Evolutionary conservation across 345 rosid genomes (phyloP), one percentile per base, ranked within the genome.

Genomic region (Mallotus nudiflorus): DNA sequence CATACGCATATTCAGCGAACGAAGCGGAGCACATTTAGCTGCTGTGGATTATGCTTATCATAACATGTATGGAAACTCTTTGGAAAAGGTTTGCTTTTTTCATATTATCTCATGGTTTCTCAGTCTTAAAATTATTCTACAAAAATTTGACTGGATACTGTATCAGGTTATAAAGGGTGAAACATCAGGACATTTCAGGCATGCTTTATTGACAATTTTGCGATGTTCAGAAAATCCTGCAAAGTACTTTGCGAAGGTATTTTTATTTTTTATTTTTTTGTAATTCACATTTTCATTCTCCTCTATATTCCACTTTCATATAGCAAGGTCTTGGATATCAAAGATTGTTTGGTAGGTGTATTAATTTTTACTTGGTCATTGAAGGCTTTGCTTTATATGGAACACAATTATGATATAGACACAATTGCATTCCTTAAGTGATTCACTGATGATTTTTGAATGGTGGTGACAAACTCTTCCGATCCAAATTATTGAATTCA

Each of bases 11-110:
- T 89, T 87, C 64, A 74, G 85, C 9, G 84, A 77, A 78, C 83
- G 90, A 66, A 89, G 92, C 72, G 73, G 82, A 50, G 86, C 89
- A 25, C 95, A 89, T 56, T 70, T 89, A 76, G 89, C 82, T 61
- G 82, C 83, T 50, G 81, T 87, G 46, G 58, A 45, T 74, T 5
- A 64, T 52, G 76, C 86, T 67, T 87, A 89, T 66, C 73, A 71
- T 46, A 66, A 69, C 71, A 72, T 80, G 75, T 78, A 84, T 15
- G 96, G 89, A 15, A 78, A 66, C 54, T 68, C 84, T 14, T 73
- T 89, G 61, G 75, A 80, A 81, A 89, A 84, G 92, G 96, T 89
- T 67, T 63, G 10, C 29, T 53, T 54, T 68, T 57, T 51, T 31
- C 2, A 28, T 22, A 2, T 67, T 27, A 13, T 45, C 22, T 18